phyloP scores from a whole-genome alignment of 2,329 filamentous ascomycete genomes.

The Paracamarosporium sp. region DNA sequence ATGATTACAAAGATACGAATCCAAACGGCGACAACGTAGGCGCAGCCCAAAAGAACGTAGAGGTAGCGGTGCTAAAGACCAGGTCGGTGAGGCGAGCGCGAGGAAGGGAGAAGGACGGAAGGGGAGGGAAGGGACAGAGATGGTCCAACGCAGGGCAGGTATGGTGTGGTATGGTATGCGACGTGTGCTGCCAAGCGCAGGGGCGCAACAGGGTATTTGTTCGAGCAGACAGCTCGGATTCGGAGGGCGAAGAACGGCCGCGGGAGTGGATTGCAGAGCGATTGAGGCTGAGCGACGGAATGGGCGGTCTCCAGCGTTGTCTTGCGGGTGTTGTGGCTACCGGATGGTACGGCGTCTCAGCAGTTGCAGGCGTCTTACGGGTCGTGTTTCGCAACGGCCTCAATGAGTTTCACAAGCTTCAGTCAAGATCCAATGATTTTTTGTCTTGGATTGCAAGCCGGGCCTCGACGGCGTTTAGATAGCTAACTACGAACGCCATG shows the following conservation, averaged over 20 bases:
- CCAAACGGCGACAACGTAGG: neutral
- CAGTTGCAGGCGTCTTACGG: neutral
- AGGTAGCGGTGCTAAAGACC: neutral
- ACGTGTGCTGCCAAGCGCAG: neutral
- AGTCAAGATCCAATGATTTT: neutral
- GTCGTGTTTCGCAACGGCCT: neutral
- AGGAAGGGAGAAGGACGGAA: neutral
- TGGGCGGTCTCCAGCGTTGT: neutral
- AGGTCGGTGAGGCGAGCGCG: neutral
- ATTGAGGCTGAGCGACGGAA: neutral
- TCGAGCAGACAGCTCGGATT: neutral
- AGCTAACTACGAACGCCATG: neutral
- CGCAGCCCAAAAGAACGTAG: slow-evolving; percentile 2
- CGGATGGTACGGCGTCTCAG: neutral
- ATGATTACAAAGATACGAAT: slow-evolving; percentile 23
- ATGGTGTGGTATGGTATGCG: neutral
- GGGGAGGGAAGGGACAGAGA: neutral
- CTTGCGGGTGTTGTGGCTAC: neutral
- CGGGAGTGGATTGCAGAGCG: neutral
- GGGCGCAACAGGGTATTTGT: neutral
- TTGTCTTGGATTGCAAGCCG: neutral
- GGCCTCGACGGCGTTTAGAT: neutral
- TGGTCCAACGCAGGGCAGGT: neutral
- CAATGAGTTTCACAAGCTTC: neutral
- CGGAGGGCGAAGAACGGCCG: neutral